phyloP scores from a whole-genome alignment of 2,329 filamentous ascomycete species.

The Fusarium austroafricanum region DNA sequence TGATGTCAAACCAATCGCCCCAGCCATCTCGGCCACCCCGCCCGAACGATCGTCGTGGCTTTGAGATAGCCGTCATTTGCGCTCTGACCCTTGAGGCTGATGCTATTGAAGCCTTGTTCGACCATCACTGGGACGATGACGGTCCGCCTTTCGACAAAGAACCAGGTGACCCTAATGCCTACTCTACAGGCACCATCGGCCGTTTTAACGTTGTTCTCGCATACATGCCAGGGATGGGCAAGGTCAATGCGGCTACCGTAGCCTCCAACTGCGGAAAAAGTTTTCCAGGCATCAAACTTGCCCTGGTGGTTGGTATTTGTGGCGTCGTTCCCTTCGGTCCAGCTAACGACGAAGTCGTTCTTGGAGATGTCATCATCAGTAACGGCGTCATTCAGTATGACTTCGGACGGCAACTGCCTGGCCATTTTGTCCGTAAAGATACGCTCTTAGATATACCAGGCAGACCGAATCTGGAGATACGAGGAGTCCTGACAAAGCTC shows the following conservation, averaged over 20 bases:
- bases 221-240: not conserved
- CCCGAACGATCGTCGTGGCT: too few species aligned
- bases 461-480: not conserved
- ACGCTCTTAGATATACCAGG: accelerated
- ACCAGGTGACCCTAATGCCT: not conserved
- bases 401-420: not conserved
- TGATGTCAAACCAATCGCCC: too few species aligned
- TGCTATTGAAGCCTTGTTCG: not conserved
- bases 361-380: conserved; percentile 7
- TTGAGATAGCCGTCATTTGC: too few species aligned
- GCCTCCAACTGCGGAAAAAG: not conserved
- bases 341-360: accelerated
- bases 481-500: accelerated
- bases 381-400: not conserved
- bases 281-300: not conserved
- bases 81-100: too few species aligned
- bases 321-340: not conserved
- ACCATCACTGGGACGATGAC: not conserved
- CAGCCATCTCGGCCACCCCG: too few species aligned
- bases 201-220: not conserved
- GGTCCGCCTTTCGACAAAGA: not conserved
- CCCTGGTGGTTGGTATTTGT: not conserved
- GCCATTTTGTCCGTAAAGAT: not conserved
- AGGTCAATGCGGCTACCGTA: not conserved
- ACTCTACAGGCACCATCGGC: not conserved